These are phyloP conservation scores for Takashimella koratensis DNA, from an alignment of 1,284 basidiomycete species.

Conservation along the genomic window DNA sequence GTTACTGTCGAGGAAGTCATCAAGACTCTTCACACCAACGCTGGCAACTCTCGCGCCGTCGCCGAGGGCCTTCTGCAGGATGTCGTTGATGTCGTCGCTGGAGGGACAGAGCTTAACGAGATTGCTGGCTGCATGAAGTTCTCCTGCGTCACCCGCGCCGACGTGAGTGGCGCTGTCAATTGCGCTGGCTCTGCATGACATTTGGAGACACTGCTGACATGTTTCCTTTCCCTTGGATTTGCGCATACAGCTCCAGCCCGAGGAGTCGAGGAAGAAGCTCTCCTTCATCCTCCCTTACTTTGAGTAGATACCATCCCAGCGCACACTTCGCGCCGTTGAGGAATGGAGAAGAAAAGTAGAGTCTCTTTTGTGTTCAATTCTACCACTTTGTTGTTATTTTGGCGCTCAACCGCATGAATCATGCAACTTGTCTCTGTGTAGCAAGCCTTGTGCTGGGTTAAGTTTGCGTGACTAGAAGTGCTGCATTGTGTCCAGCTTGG, in stretches of 20 bases:
- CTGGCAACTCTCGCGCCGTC: slow-evolving; percentile 67
- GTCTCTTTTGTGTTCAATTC: too few relatives aligned
- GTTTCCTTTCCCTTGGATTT: neutral
- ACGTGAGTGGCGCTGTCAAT: slow-evolving; percentile 28
- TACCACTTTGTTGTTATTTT: too few relatives aligned
- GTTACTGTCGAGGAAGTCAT: slow-evolving; percentile 82
- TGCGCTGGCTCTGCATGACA: neutral
- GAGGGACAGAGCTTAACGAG: slow-evolving; percentile 58
- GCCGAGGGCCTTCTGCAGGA: slow-evolving; percentile 72
- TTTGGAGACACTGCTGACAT: neutral
- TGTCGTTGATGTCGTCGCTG: slow-evolving; percentile 61
- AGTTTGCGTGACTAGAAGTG: too few relatives aligned
- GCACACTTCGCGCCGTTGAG: too few relatives aligned
- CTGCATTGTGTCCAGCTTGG: too few relatives aligned
- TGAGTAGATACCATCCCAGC: slow-evolving; percentile 9
- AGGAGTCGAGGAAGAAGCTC: slow-evolving; percentile 68
- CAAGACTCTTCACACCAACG: slow-evolving; percentile 81
- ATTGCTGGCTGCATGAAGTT: slow-evolving; percentile 76
- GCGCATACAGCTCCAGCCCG: slow-evolving; percentile 53
- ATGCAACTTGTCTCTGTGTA: too few relatives aligned
- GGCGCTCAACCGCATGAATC: too few relatives aligned
- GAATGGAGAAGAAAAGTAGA: too few relatives aligned
- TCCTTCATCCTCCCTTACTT: slow-evolving; percentile 69
- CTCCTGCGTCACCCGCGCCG: slow-evolving; percentile 73
- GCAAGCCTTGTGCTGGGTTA: too few relatives aligned